phyloP scores from a whole-genome alignment of 2,329 filamentous ascomycete genomes.

The Phyllosticta citrichinensis region DNA sequence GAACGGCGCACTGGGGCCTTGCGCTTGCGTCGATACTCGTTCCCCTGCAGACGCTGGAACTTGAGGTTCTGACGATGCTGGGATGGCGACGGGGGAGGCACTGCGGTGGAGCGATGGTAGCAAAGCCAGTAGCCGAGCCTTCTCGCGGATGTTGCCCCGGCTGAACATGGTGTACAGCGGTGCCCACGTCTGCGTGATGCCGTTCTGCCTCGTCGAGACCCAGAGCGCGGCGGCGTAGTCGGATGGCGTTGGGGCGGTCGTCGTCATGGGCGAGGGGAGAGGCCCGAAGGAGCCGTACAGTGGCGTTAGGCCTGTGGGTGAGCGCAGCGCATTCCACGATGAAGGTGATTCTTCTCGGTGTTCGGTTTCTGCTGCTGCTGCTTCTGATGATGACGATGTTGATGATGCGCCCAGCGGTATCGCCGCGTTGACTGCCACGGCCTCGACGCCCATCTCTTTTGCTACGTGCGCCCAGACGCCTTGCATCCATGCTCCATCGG shows the following conservation, averaged over 20 bases:
- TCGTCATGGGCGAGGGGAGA: conserved; percentile 12
- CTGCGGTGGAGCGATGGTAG: conserved; percentile 20
- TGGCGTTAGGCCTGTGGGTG: conserved; percentile 58
- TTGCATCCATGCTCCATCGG: conserved; percentile 20
- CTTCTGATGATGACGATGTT: conserved; percentile 24
- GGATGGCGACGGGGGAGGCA: background rate
- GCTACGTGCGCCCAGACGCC: conserved; percentile 17
- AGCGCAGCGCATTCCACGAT: conserved; percentile 56
- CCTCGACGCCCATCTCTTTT: conserved; percentile 37
- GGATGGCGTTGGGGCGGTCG: conserved; percentile 17
- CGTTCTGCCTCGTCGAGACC: conserved; percentile 64
- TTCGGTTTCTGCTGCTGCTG: conserved; percentile 15
- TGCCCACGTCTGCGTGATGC: conserved; percentile 76
- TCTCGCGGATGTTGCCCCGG: conserved; percentile 82
- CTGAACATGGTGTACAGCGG: conserved; percentile 92
- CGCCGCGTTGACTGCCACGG: conserved; percentile 49
- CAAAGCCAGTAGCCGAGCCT: conserved; percentile 57
- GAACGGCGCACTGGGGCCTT: conserved; percentile 2
- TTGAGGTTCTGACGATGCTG: too few relatives aligned
- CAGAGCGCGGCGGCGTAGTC: conserved; percentile 66
- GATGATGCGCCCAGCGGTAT: conserved; percentile 29
- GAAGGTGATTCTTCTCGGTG: conserved; percentile 10
- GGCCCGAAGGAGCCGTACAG: conserved; percentile 68
- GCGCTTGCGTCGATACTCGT: conserved; percentile 7
- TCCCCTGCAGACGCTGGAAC: too few relatives aligned